A percentile compares a stretch with the other conserved stretches of the same genome.
phyloP scores from a whole-genome alignment of 352 stramenopile species.

The Phytophthora tubulina region DNA sequence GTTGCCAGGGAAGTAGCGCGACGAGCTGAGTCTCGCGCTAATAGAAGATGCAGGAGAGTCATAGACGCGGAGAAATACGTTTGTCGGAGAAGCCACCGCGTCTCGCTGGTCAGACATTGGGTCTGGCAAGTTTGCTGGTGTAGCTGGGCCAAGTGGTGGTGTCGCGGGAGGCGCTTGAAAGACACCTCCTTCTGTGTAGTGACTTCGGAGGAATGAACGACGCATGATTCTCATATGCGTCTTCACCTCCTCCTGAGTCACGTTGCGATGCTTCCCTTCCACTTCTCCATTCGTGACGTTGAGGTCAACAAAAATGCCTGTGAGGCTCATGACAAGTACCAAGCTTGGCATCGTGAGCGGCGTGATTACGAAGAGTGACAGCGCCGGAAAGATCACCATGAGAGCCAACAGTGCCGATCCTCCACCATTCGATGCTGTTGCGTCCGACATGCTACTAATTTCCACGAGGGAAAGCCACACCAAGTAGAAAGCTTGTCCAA shows the following conservation, averaged over 20 bases:
- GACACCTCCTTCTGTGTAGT: constrained; percentile 59
- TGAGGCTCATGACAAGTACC: constrained; percentile 89
- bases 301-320: constrained; percentile 87
- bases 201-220: constrained; percentile 73
- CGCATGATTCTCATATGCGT: constrained; percentile 77
- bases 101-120: constrained; percentile 8
- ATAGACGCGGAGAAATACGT: constrained; percentile 77
- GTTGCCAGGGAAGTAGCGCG: constrained; percentile 22
- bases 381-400: constrained; percentile 73
- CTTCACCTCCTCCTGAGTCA: constrained; percentile 62
- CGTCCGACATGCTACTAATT: constrained; percentile 49
- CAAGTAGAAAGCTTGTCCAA: constrained; percentile 88
- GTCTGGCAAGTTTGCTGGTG: constrained; percentile 2
- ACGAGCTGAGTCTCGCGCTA: constrained; percentile 8
- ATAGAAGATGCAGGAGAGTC: constrained; percentile 54
- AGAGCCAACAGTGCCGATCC: constrained; percentile 49
- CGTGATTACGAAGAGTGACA: constrained; percentile 82
- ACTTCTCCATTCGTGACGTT: constrained; percentile 50
- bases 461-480: constrained; percentile 88
- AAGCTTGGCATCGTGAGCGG: constrained; percentile 89
- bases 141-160: constrained; percentile 21
- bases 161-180: constrained; percentile 12
- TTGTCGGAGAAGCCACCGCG: constrained; percentile 48
- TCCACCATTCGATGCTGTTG: constrained; percentile 18
- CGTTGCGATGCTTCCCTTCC: constrained; percentile 33